Evolutionary conservation across 352 stramenopile species (phyloP).

Genomic region (Aphanomyces astaci): DNA sequence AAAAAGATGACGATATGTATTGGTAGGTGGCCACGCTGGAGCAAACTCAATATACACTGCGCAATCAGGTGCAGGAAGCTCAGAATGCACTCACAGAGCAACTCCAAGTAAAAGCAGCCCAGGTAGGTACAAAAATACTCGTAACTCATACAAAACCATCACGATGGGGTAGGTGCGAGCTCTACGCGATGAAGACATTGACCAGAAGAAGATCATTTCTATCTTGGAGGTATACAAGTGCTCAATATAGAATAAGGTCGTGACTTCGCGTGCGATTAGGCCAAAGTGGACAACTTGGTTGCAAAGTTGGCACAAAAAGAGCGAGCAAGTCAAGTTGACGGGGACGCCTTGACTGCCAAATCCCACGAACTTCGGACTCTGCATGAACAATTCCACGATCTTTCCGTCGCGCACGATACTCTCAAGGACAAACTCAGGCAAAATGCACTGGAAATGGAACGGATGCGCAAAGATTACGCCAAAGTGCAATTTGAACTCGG

Average conservation of each 20-base stretch:
- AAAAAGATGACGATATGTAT: background rate
- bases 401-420: slow-evolving; percentile 34
- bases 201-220: background rate
- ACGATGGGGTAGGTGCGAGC: background rate
- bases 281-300: slow-evolving; percentile 27
- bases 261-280: background rate
- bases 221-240: background rate
- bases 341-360: slow-evolving; percentile 29
- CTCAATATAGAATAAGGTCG: background rate
- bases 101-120: background rate
- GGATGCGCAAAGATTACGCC: slow-evolving; percentile 40
- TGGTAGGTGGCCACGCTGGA: background rate
- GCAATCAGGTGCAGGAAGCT: background rate
- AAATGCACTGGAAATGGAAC: slow-evolving; percentile 33
- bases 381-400: slow-evolving; percentile 27
- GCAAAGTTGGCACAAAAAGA: slow-evolving; percentile 28
- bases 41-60: background rate
- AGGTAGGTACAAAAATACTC: background rate
- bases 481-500: slow-evolving; percentile 43
- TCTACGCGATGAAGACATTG: background rate
- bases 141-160: background rate
- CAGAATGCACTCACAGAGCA: background rate
- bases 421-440: slow-evolving; percentile 32
- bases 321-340: slow-evolving; percentile 25
- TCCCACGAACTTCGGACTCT: slow-evolving; percentile 27